Evolutionary conservation across 176 grass and related monocot genomes (phyloP).

Genomic region (Bothriochloa decipiens): DNA sequence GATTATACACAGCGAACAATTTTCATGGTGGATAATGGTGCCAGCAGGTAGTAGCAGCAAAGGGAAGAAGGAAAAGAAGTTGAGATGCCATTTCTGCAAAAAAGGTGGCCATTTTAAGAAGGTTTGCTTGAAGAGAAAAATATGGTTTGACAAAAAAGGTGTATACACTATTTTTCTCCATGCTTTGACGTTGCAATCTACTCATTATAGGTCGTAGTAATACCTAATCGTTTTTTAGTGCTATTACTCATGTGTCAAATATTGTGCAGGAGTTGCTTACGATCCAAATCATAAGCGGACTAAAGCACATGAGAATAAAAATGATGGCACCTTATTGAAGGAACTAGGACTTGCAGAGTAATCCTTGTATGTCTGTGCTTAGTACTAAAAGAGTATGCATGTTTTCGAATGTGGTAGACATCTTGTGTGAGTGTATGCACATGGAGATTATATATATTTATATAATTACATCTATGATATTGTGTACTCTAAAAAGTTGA

Average conservation of each 20-base stretch:
- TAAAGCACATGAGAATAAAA: neutral
- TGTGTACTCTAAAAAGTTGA: too few species aligned
- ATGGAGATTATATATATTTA: too few species aligned
- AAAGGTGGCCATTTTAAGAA: slow-evolving; percentile 5
- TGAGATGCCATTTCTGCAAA: slow-evolving; percentile 6
- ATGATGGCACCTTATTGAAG: neutral
- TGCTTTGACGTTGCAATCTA: neutral
- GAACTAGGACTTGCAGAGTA: neutral
- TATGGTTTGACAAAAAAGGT: neutral
- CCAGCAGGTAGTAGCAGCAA: neutral
- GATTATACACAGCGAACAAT: neutral
- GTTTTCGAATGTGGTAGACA: neutral
- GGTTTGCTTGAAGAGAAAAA: neutral
- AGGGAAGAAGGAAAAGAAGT: neutral
- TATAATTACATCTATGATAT: too few species aligned
- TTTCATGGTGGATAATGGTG: neutral
- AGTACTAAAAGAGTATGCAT: neutral
- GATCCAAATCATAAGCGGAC: neutral
- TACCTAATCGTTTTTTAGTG: neutral
- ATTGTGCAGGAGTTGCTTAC: neutral
- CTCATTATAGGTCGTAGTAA: neutral
- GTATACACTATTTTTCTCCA: neutral
- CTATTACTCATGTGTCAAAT: neutral
- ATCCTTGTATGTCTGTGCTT: neutral
- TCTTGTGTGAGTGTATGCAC: neutral